These are phyloP conservation scores for Chaetomium cochliodes DNA, from an alignment of 495 filamentous ascomycete genomes.

Conservation along the genomic window DNA sequence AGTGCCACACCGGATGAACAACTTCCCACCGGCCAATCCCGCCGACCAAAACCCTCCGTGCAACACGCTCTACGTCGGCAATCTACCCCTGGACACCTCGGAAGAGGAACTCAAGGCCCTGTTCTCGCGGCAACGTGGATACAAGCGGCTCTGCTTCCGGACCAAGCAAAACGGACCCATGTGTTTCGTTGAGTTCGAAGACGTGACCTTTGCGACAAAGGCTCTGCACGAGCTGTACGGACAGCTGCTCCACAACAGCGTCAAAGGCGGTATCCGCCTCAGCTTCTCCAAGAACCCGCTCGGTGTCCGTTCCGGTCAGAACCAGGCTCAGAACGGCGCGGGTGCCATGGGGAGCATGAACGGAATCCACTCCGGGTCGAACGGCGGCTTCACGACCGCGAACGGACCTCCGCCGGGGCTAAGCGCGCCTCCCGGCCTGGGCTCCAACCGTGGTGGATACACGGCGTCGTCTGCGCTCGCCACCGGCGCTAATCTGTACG, in stretches of 20 bases:
- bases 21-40: constrained; percentile 86
- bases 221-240: constrained; percentile 91
- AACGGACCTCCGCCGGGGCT: constrained; percentile 76
- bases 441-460: constrained; percentile 41
- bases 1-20: constrained; percentile 60
- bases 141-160: constrained; percentile 94
- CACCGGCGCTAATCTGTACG: constrained; percentile 24
- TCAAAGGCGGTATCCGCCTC: constrained; percentile 95
- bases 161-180: constrained; percentile 98
- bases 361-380: constrained; percentile 32
- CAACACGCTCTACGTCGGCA: constrained; percentile 97
- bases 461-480: constrained; percentile 28
- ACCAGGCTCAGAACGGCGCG: constrained; percentile 41
- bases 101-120: constrained; percentile 95
- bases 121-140: constrained; percentile 92
- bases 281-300: constrained; percentile 98
- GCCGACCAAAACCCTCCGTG: constrained; percentile 97
- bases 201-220: constrained; percentile 90
- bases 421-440: constrained; percentile 65
- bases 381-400: constrained; percentile 64
- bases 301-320: constrained; percentile 80
- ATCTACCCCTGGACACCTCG: constrained; percentile 88
- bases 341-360: constrained; percentile 57
- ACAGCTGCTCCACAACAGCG: constrained; percentile 81
- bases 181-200: constrained; percentile 99